Percentiles rank a stretch among this genome's conserved stretches.
phyloP scores from a whole-genome alignment of 2,329 filamentous ascomycete genomes.

The Zymoseptoria tritici region DNA sequence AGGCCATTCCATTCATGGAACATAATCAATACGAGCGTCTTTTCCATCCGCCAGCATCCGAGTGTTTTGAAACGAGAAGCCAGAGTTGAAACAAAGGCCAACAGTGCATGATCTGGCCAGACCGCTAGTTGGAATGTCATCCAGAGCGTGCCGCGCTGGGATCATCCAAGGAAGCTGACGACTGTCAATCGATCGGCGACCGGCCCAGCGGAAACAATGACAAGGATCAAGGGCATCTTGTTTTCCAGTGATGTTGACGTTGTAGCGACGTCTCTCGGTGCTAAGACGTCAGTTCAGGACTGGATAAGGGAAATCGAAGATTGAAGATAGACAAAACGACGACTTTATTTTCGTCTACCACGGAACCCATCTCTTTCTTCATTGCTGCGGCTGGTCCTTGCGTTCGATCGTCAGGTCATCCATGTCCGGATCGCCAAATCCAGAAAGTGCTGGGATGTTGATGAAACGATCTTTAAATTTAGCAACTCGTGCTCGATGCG shows the following conservation, averaged over 20 bases:
- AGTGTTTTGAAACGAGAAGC: neutral
- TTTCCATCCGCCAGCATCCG: neutral
- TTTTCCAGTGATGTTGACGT: neutral
- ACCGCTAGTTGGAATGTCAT: neutral
- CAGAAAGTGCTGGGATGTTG: neutral
- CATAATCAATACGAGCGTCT: neutral
- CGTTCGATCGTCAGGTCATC: neutral
- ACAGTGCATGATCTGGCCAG: neutral
- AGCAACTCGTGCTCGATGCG: neutral
- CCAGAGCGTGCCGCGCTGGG: neutral
- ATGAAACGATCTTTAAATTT: neutral
- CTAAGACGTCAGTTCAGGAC: neutral
- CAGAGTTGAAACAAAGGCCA: neutral
- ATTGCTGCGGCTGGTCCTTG: neutral
- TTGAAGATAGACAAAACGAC: neutral
- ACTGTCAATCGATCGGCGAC: neutral
- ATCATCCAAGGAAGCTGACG: neutral
- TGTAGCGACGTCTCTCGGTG: neutral
- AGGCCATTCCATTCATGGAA: no score
- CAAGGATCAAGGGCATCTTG: neutral
- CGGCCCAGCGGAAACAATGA: no score
- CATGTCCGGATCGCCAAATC: neutral
- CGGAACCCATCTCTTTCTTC: neutral
- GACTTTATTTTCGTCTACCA: neutral
- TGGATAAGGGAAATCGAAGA: neutral